Evolutionary conservation across 2,329 filamentous ascomycete species (phyloP).

Genomic region (Cladosporium sp.): DNA sequence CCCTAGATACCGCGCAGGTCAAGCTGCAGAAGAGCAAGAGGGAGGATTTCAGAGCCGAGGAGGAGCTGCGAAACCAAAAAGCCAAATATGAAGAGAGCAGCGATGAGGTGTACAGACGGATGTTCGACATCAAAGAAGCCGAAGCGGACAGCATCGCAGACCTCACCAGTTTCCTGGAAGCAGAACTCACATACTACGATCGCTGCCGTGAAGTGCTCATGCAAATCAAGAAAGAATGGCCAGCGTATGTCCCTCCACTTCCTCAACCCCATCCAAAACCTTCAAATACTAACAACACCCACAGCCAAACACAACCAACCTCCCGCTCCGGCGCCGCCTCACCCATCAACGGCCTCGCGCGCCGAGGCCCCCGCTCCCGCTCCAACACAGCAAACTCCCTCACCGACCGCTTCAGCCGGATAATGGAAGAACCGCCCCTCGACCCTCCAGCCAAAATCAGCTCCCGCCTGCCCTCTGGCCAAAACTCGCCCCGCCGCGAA

Average conservation of each 20-base stretch:
- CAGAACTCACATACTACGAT: conserved; percentile 87
- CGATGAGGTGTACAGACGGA: conserved; percentile 84
- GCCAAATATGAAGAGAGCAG: conserved; percentile 94
- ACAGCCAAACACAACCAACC: conserved; percentile 14
- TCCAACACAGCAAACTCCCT: conserved; percentile 62
- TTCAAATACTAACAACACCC: conserved; percentile 6
- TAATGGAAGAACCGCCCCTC: conserved; percentile 51
- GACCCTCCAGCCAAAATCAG: conserved; percentile 50
- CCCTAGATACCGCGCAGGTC: conserved; percentile 81
- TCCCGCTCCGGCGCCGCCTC: conserved; percentile 26
- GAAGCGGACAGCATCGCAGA: conserved; percentile 79
- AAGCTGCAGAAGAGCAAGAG: conserved; percentile 93
- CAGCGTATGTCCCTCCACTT: conserved; percentile 46
- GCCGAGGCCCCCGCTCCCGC: conserved; percentile 49
- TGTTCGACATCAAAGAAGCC: conserved; percentile 94
- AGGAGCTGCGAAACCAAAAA: conserved; percentile 84
- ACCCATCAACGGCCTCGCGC: conserved; percentile 27
- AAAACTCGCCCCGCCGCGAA: conserved; percentile 39
- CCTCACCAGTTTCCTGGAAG: conserved; percentile 75
- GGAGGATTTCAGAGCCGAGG: conserved; percentile 88
- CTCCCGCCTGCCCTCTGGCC: conserved; percentile 39
- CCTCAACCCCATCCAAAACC: background rate
- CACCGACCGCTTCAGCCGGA: conserved; percentile 53
- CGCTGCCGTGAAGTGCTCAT: conserved; percentile 78
- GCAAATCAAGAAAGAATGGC: conserved; percentile 65